Evolutionary conservation across 306 rosid species (phyloP).

Genomic region (Datisca glomerata): DNA sequence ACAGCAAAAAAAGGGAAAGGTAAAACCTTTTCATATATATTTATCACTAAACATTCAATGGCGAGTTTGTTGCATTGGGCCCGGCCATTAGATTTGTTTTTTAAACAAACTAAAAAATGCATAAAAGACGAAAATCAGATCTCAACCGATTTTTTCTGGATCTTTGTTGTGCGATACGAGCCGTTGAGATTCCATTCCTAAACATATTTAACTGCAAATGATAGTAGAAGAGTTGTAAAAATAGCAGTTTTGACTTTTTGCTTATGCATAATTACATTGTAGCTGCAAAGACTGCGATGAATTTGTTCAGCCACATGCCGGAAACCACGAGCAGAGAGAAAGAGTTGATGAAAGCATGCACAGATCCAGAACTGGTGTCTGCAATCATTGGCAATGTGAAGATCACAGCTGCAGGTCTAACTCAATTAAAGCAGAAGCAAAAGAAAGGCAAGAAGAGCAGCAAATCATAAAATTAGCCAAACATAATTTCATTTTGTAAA

Average conservation of each 20-base stretch:
- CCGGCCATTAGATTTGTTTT: no score
- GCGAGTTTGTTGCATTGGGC: no score
- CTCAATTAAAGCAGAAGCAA: constrained; percentile 87
- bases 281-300: constrained; percentile 95
- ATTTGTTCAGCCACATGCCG: constrained; percentile 84
- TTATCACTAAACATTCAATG: no score
- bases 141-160: no score
- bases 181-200: no score
- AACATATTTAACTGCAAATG: no score
- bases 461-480: constrained; percentile 27
- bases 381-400: constrained; percentile 79
- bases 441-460: constrained; percentile 76
- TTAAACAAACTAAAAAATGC: no score
- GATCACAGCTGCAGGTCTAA: constrained; percentile 79
- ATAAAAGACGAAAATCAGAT: no score
- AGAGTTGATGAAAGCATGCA: constrained; percentile 94
- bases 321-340: constrained; percentile 78
- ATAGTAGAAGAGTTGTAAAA: no score
- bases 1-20: constrained; percentile 90
- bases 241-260: constrained; percentile 1
- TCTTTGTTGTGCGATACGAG: no score
- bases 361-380: constrained; percentile 83
- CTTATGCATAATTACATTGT: neutral
- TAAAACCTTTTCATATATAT: no score
- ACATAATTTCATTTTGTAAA: no score